phyloP scores from a whole-genome alignment of 1,284 basidiomycete species.

The Bjerkandera adusta region DNA sequence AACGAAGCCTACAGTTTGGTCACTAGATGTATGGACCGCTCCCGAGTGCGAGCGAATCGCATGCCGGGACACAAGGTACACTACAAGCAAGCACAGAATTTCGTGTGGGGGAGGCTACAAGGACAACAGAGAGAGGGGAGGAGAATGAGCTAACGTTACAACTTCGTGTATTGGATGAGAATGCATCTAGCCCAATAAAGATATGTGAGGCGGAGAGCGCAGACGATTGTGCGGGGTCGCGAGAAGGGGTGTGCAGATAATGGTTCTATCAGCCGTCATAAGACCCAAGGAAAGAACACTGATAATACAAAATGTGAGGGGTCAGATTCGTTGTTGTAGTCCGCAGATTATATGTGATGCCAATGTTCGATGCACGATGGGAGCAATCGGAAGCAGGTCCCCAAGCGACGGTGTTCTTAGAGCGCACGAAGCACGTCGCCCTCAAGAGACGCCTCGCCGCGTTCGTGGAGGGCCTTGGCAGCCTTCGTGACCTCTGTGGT shows the following conservation, averaged over 20 bases:
- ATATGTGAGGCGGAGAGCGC: neutral
- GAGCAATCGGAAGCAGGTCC: neutral
- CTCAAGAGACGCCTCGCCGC: conserved; percentile 51
- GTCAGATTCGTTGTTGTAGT: neutral
- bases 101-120: no score
- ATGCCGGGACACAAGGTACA: no score
- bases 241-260: no score
- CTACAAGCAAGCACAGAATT: no score
- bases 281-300: neutral
- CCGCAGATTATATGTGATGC: neutral
- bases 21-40: no score
- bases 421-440: conserved; percentile 53
- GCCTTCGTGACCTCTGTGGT: conserved; percentile 64
- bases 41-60: no score
- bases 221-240: no score
- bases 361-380: conserved; percentile 5
- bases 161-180: conserved; percentile 1
- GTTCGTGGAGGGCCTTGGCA: conserved; percentile 50
- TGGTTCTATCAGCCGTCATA: no score
- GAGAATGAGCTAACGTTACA: neutral
- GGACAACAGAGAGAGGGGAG: neutral
- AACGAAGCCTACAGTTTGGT: no score
- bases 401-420: neutral
- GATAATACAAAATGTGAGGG: neutral
- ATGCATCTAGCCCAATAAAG: neutral